Conservation (phyloP, 805 yeast species). For the Candida pseudoglaebosa region DNA sequence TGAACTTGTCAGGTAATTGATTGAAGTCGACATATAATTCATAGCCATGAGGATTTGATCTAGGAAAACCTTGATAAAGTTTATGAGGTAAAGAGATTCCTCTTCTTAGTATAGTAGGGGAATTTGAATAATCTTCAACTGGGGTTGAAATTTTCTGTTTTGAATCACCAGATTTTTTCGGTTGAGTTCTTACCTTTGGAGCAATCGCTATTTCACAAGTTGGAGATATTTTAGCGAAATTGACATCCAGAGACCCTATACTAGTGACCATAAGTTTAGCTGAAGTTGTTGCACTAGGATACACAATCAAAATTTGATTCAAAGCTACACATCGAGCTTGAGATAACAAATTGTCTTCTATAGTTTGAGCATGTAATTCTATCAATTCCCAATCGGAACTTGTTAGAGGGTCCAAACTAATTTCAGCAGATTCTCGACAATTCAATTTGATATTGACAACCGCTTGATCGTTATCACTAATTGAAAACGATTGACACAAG, state of each 20-base stretch:
- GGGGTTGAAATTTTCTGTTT: conserved; percentile 16
- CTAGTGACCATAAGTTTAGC: conserved; percentile 54
- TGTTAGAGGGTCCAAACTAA: conserved; percentile 74
- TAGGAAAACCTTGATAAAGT: conserved; percentile 20
- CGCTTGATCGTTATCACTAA: conserved; percentile 39
- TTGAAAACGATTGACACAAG: conserved; percentile 50
- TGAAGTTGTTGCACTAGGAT: conserved; percentile 55
- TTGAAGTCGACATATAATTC: conserved; percentile 45
- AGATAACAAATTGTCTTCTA: conserved; percentile 70
- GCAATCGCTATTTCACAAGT: conserved; percentile 73
- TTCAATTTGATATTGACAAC: conserved; percentile 46
- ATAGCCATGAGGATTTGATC: conserved; percentile 22
- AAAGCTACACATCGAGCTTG: conserved; percentile 75
- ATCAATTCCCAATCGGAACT: conserved; percentile 88
- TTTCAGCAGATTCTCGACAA: conserved; percentile 50
- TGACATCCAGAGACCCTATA: conserved; percentile 37
- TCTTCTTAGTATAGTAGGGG: conserved; percentile 43
- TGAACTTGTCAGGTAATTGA: conserved; percentile 23
- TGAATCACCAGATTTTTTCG: conserved; percentile 21
- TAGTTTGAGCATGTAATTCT: conserved; percentile 71
- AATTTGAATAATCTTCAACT: conserved; percentile 21
- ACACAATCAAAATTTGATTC: conserved; percentile 60
- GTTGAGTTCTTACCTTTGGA: conserved; percentile 45
- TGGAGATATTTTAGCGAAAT: conserved; percentile 53
- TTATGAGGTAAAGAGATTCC: conserved; percentile 56